Evolutionary conservation across 148 eudicot genomes (phyloP).

Genomic region (Rhododendron henanense): DNA sequence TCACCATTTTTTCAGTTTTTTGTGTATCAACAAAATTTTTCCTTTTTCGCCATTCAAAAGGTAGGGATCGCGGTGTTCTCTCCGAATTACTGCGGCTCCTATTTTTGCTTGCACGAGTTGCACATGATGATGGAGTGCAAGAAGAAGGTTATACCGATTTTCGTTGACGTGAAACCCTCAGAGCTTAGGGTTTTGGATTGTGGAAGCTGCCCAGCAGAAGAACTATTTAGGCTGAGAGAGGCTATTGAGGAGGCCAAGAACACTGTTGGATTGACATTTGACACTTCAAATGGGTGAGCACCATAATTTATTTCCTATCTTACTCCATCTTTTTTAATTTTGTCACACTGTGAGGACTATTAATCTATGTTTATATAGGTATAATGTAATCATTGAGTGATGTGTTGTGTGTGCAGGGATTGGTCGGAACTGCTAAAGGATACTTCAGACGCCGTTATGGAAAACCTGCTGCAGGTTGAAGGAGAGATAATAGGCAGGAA

Average conservation of each 20-base stretch:
- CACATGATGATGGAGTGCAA: slow-evolving; percentile 35
- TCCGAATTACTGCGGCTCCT: slow-evolving; percentile 40
- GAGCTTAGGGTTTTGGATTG: slow-evolving; percentile 37
- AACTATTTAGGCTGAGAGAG: slow-evolving; percentile 21
- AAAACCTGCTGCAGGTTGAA: slow-evolving; percentile 11
- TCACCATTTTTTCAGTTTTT: not conserved
- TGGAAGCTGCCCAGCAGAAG: slow-evolving; percentile 18
- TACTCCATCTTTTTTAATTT: no score
- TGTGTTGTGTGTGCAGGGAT: not conserved
- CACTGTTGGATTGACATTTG: slow-evolving; percentile 51
- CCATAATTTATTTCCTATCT: not conserved
- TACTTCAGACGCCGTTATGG: not conserved
- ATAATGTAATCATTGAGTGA: not conserved
- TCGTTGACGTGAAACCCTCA: slow-evolving; percentile 47
- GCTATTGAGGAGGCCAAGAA: slow-evolving; percentile 42
- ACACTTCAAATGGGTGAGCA: slow-evolving; percentile 38
- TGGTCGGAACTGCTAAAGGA: not conserved
- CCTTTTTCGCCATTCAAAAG: not conserved
- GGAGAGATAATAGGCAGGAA: not conserved
- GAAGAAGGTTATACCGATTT: slow-evolving; percentile 44
- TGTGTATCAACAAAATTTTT: not conserved
- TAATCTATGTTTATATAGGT: no score
- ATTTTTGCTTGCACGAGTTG: slow-evolving; percentile 51
- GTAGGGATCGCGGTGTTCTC: slow-evolving; percentile 52
- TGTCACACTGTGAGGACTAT: not conserved